Evolutionary conservation across 768 basidiomycete species (phyloP), one percentile per base, ranked within the genome.

Genomic region (Boletus patriciae): DNA sequence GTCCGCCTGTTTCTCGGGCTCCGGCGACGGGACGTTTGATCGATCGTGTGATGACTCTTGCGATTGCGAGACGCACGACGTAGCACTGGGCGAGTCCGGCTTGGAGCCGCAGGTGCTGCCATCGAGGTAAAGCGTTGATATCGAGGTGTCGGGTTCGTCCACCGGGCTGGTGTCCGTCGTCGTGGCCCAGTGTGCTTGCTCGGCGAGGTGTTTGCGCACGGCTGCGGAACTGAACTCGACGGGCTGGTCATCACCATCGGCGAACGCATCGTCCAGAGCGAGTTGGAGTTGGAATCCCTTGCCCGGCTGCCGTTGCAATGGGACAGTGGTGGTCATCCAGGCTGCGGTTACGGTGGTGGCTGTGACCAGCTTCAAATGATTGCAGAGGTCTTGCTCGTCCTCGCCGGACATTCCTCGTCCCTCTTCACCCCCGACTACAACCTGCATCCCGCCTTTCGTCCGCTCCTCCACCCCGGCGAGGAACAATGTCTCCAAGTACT

Each of bases 381-480:
- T 60, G 87, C 92, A 63, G 94, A 96, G 74, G 77, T 95, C 53
- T 81, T 96, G 44, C 83, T 94, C 55, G 79, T 94, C 51, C 85
- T 97, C 46, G 86, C 90, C 3, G 94, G 94, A 37, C 93, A 97
- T 74, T 78, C 83, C 6, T 95, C 94, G 0, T 90, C 92, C 2
- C 77, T 97, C 50, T 94, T 97, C 72, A 79, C 83, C 18, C 64
- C 73, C 25, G 85, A 83, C 54, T 76, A 83, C 56, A 74, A 73
- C 33, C 67, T 90, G 41, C 80, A 85, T 65, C 83, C 88, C 6
- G 80, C 85, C 0, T 87, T 93, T 64, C 66, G 71, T 7, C 78
- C 84, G 4, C 83, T 94, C 16, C 82, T 97, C 4, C 94, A 97
- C 66, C 94, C 94, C 3, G 94, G 94, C 11, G 94, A 96, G 67